These are phyloP conservation scores for Phaseolus lunatus DNA, from an alignment of 306 rosid species.

Conservation along the genomic window DNA sequence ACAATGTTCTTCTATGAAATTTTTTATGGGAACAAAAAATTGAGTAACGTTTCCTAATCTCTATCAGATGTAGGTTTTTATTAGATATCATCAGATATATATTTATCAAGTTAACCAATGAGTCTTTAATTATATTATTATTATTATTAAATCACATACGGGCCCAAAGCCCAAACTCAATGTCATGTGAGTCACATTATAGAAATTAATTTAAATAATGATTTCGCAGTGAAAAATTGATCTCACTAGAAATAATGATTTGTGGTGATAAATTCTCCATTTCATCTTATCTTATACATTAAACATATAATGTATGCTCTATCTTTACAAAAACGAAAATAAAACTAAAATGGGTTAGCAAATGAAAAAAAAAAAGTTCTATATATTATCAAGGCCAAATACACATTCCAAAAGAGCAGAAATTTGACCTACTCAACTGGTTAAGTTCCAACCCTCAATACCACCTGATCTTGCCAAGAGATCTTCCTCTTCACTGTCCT, in stretches of 20 bases:
- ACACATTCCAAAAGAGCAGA: constrained; percentile 38
- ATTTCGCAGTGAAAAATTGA: constrained; percentile 1
- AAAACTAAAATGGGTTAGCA: constrained; percentile 25
- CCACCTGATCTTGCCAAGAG: constrained; percentile 92
- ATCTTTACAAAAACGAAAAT: constrained; percentile 23
- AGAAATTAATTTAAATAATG: too few species aligned
- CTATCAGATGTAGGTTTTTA: too few species aligned
- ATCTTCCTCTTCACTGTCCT: constrained; percentile 83
- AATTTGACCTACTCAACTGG: constrained; percentile 23
- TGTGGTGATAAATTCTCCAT: constrained; percentile 46
- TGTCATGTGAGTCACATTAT: too few species aligned
- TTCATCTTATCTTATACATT: constrained; percentile 44
- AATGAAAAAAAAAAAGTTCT: constrained; percentile 33
- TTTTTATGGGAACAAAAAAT: too few species aligned
- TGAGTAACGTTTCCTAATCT: too few species aligned
- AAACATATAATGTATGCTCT: constrained; percentile 38
- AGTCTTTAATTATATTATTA: too few species aligned
- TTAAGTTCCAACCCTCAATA: constrained; percentile 76
- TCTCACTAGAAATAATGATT: constrained; percentile 3
- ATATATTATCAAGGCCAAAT: constrained; percentile 26
- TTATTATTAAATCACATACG: too few species aligned
- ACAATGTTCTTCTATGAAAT: too few species aligned
- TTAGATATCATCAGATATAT: too few species aligned
- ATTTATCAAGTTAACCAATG: too few species aligned
- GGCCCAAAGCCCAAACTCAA: too few species aligned